These are phyloP conservation scores for Tulasnella sp. DNA, from an alignment of 768 basidiomycete genomes.

Conservation along the genomic window DNA sequence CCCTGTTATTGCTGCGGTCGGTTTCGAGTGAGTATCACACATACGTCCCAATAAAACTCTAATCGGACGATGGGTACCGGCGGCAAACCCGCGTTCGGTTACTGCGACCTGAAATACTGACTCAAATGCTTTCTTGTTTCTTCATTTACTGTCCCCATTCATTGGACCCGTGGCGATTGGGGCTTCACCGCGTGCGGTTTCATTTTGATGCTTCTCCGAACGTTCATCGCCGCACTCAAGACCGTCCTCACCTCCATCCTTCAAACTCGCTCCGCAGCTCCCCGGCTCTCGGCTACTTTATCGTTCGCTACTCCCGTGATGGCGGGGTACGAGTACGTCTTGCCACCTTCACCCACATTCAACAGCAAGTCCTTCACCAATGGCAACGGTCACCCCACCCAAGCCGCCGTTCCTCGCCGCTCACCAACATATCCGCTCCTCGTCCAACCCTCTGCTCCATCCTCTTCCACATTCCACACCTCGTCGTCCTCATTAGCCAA, in stretches of 20 bases:
- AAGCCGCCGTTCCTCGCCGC: not conserved
- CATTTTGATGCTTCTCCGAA: constrained; percentile 82
- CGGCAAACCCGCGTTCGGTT: no score
- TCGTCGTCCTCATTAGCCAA: constrained; percentile 29
- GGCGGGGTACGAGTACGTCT: not conserved
- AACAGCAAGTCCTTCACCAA: not conserved
- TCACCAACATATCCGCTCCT: not conserved
- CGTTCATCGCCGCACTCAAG: constrained; percentile 91
- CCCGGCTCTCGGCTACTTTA: not conserved
- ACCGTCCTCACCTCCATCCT: constrained; percentile 86
- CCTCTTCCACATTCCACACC: not conserved
- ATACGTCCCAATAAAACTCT: not conserved
- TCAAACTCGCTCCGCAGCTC: constrained; percentile 43
- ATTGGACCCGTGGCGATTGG: constrained; percentile 89
- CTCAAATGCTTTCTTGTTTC: not conserved
- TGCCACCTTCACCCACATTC: not conserved
- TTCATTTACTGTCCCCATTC: constrained; percentile 19
- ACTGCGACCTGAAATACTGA: not conserved
- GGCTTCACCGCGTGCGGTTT: constrained; percentile 84
- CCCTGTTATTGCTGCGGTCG: constrained; percentile 89
- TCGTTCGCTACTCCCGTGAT: not conserved
- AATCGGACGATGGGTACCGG: not conserved
- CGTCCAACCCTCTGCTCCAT: not conserved
- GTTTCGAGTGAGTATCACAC: constrained; percentile 64
- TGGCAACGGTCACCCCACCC: not conserved